Conservation (phyloP, 2,329 filamentous ascomycete species). For the Thielaviopsis ethacetica region DNA sequence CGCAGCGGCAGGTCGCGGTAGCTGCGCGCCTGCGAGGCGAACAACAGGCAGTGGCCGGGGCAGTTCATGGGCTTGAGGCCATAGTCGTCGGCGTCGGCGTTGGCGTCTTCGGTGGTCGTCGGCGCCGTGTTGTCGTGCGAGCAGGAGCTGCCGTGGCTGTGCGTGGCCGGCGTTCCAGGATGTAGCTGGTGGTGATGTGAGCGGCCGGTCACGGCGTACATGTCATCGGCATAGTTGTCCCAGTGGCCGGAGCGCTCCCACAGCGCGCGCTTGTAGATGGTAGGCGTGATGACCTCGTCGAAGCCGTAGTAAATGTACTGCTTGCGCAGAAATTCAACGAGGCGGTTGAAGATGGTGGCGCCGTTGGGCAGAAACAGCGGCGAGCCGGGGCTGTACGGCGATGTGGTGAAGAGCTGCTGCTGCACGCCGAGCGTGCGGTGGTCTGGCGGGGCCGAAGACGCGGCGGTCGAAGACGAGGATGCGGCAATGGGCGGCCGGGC, state of each 20-base stretch:
- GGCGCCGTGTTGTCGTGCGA: conserved; percentile 17
- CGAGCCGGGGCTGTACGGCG: conserved; percentile 67
- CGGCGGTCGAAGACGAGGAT: not conserved
- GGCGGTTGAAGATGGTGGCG: conserved; percentile 66
- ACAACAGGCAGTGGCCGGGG: conserved; percentile 74
- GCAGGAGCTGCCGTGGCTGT: conserved; percentile 1
- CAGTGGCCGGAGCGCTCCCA: conserved; percentile 79
- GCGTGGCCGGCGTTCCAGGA: not conserved
- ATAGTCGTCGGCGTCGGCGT: conserved; percentile 51
- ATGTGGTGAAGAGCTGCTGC: conserved; percentile 67
- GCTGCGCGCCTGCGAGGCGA: conserved; percentile 54
- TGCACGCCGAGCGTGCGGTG: conserved; percentile 44
- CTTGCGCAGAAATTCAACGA: conserved; percentile 64
- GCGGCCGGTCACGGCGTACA: conserved; percentile 62
- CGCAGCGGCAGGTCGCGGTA: conserved; percentile 71
- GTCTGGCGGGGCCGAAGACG: conserved; percentile 23
- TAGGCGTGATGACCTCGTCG: conserved; percentile 76
- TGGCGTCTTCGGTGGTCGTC: conserved; percentile 12
- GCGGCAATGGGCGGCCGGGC: not conserved
- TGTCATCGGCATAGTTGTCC: conserved; percentile 81
- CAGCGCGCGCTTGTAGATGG: conserved; percentile 75
- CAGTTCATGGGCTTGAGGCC: conserved; percentile 90
- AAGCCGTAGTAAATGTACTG: conserved; percentile 79
- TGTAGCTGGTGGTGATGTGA: conserved; percentile 15
- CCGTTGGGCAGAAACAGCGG: conserved; percentile 74